Evolutionary conservation across 345 rosid genomes (phyloP).

Genomic region (Fremontodendron californicum): DNA sequence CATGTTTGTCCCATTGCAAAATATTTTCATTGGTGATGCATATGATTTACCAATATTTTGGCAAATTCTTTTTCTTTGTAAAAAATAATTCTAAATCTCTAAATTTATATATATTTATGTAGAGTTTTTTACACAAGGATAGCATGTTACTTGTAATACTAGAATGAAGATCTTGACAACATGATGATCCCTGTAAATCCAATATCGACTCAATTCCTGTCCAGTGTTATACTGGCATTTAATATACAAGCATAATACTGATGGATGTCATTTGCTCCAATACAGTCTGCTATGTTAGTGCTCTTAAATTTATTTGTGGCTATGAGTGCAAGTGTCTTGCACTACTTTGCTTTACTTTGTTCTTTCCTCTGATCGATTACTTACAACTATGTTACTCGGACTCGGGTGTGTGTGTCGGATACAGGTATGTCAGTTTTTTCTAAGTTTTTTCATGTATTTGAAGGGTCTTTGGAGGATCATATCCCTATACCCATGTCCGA

Average conservation of each 20-base stretch:
- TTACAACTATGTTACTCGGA: too few relatives aligned
- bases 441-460: too few relatives aligned
- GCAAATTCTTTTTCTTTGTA: not conserved
- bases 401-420: too few relatives aligned
- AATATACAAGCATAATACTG: not conserved
- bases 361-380: not conserved
- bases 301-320: not conserved
- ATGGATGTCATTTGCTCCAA: not conserved
- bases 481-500: too few relatives aligned
- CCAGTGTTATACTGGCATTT: not conserved
- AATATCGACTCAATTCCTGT: not conserved
- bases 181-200: not conserved
- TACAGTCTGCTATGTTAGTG: not conserved
- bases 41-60: not conserved
- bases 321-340: not conserved
- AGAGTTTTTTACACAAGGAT: not conserved
- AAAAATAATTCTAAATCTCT: not conserved
- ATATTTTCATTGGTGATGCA: not conserved
- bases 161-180: not conserved
- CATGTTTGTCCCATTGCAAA: not conserved
- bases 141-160: not conserved
- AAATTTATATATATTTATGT: not conserved
- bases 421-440: too few relatives aligned
- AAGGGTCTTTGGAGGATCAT: too few relatives aligned
- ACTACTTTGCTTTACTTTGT: not conserved